phyloP scores from a whole-genome alignment of 352 stramenopile genomes.

The Pythium guiyangense region DNA sequence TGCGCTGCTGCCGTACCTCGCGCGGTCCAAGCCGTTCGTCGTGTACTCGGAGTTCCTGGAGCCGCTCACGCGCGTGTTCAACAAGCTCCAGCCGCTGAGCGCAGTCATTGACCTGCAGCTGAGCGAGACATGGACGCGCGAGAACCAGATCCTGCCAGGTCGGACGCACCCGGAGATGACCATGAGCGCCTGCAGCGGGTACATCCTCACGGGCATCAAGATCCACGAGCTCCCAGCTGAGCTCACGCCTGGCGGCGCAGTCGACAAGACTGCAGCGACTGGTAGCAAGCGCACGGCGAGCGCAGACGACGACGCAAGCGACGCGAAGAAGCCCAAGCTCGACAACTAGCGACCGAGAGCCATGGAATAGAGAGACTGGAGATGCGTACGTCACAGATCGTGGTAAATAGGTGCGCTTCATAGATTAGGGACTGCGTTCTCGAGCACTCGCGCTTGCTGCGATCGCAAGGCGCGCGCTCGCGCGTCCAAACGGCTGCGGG shows the following conservation, averaged over 20 bases:
- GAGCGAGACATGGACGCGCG: constrained; percentile 94
- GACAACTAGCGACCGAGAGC: background rate
- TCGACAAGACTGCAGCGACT: background rate
- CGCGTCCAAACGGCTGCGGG: too few species aligned
- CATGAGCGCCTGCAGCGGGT: constrained; percentile 95
- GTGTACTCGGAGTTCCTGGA: constrained; percentile 94
- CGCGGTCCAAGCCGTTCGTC: constrained; percentile 92
- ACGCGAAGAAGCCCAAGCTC: constrained; percentile 18
- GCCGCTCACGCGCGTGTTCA: constrained; percentile 89
- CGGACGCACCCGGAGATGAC: constrained; percentile 96
- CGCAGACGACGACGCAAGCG: background rate
- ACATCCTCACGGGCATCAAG: constrained; percentile 93
- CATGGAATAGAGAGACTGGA: background rate
- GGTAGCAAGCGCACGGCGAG: background rate
- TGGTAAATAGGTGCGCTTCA: too few species aligned
- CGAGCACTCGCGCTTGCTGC: too few species aligned
- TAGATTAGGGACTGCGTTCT: too few species aligned
- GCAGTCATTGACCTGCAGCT: constrained; percentile 92
- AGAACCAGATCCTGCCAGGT: constrained; percentile 92
- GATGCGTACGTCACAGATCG: background rate
- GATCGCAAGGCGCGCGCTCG: too few species aligned
- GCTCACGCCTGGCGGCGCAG: background rate
- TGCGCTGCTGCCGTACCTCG: constrained; percentile 88
- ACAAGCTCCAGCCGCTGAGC: constrained; percentile 85
- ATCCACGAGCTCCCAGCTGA: constrained; percentile 33